phyloP scores from a whole-genome alignment of 1,284 basidiomycete species.

The Baeospora myosura region DNA sequence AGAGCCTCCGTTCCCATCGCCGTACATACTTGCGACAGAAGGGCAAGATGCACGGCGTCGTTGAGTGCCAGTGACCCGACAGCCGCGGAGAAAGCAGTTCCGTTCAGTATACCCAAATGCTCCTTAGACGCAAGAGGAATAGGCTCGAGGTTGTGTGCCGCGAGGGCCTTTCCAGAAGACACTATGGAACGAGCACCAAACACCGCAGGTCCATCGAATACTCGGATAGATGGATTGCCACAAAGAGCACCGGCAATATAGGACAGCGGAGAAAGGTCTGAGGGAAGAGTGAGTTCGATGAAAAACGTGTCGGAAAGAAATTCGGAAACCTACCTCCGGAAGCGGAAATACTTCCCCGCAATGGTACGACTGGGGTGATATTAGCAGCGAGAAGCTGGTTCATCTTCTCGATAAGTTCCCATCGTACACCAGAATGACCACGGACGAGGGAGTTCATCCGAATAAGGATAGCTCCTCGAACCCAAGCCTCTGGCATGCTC shows the following conservation, averaged over 20 bases:
- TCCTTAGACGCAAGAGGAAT: conserved; percentile 75
- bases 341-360: conserved; percentile 77
- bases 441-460: conserved; percentile 73
- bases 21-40: conserved; percentile 72
- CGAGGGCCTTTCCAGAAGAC: conserved; percentile 60
- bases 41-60: conserved; percentile 65
- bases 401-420: conserved; percentile 78
- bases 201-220: conserved; percentile 51
- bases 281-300: conserved; percentile 13
- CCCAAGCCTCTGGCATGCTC: conserved; percentile 85
- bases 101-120: conserved; percentile 75
- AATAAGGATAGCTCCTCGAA: conserved; percentile 81
- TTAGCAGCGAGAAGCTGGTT: conserved; percentile 64
- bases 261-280: conserved; percentile 72
- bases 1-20: conserved; percentile 83
- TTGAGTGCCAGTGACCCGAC: conserved; percentile 60
- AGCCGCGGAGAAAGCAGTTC: conserved; percentile 73
- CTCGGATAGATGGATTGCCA: conserved; percentile 74
- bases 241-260: conserved; percentile 78
- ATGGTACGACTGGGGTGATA: conserved; percentile 77
- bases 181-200: conserved; percentile 51
- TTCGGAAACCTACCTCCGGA: conserved; percentile 54
- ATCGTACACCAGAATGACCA: conserved; percentile 83
- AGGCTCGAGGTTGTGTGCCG: conserved; percentile 57
- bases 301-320: conserved; percentile 2